These are phyloP conservation scores for Pelargonium citronellum DNA, from an alignment of 441 rosid genomes.

Conservation along the genomic window DNA sequence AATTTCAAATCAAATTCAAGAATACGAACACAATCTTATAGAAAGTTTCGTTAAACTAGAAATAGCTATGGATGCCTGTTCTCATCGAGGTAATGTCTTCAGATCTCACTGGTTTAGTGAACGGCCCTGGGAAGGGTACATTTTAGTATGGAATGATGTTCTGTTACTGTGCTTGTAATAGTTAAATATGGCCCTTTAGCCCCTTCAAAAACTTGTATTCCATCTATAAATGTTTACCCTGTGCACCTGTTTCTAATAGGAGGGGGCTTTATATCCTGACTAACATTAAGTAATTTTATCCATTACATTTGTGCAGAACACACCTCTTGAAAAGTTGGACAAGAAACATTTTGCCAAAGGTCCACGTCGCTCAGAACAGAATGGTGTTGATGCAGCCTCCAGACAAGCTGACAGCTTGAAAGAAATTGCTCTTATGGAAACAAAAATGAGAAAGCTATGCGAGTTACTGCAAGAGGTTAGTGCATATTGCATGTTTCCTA, in stretches of 20 bases:
- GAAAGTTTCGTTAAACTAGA: neutral
- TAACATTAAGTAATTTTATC: constrained; percentile 4
- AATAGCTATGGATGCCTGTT: neutral
- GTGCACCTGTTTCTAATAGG: neutral
- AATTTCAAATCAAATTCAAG: too few species aligned
- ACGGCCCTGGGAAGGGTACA: neutral
- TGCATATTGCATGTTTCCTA: constrained; percentile 11
- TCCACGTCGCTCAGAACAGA: constrained; percentile 40
- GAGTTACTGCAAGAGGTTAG: constrained; percentile 71
- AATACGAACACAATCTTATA: too few species aligned
- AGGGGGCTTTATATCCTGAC: neutral
- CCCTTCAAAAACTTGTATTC: too few species aligned
- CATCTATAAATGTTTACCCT: neutral
- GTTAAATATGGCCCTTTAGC: too few species aligned
- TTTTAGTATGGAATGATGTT: neutral
- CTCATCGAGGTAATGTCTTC: neutral
- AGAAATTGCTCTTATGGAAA: constrained; percentile 72
- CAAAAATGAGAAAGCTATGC: constrained; percentile 65
- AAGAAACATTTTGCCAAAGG: constrained; percentile 85
- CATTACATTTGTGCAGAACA: constrained; percentile 42
- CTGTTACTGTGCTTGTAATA: neutral
- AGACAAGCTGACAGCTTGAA: constrained; percentile 45
- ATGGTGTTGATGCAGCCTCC: constrained; percentile 40
- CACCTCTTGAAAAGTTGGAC: constrained; percentile 74
- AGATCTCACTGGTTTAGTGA: constrained; percentile 1